Evolutionary conservation across 768 basidiomycete species (phyloP).

Genomic region (Boletus eberwhitei): DNA sequence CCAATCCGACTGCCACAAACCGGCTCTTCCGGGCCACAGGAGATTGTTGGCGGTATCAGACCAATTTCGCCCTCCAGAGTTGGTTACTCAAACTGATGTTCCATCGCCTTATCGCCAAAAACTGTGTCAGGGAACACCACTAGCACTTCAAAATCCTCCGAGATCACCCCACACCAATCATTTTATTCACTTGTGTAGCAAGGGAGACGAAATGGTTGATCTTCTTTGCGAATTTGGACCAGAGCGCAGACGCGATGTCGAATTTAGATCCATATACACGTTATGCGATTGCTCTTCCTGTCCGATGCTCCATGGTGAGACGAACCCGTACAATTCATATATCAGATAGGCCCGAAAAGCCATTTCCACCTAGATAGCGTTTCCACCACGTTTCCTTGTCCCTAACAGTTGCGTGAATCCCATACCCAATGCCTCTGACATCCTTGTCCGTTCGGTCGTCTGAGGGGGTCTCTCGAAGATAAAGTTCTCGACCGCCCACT

Average conservation of each 20-base stretch:
- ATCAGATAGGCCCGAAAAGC: constrained; percentile 28
- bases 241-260: constrained; percentile 38
- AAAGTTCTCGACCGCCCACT: constrained; percentile 41
- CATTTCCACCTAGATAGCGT: constrained; percentile 32
- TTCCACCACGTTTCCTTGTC: constrained; percentile 20
- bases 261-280: constrained; percentile 8
- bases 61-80: no score
- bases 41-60: background rate
- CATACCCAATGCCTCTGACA: constrained; percentile 10
- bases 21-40: background rate
- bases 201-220: constrained; percentile 41
- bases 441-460: constrained; percentile 8
- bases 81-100: background rate
- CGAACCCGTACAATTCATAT: constrained; percentile 19
- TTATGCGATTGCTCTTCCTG: constrained; percentile 18
- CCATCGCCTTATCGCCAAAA: constrained; percentile 20
- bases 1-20: background rate
- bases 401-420: constrained; percentile 19
- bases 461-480: constrained; percentile 12
- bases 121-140: constrained; percentile 8
- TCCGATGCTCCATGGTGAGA: constrained; percentile 22
- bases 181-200: constrained; percentile 43
- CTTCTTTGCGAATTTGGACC: constrained; percentile 39
- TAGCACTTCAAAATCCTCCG: constrained; percentile 27
- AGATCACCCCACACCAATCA: constrained; percentile 22